Base-by-base conservation (phyloP, 331 rosid genomes). In the Arachis monticola region DNA sequence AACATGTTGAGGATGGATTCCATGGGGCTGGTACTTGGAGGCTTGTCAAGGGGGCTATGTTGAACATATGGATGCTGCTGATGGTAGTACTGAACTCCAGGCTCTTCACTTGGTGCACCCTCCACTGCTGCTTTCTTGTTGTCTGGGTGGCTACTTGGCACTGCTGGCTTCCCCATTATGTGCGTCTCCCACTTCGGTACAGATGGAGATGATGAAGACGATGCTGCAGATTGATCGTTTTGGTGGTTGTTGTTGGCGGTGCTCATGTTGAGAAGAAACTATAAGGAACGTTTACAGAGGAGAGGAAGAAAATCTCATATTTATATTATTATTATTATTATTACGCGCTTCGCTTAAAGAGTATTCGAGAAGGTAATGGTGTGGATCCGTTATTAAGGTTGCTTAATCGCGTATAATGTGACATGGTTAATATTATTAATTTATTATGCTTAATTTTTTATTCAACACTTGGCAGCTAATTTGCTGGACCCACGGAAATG, bases 1-100 rank as follows among this genome's bases (percentile, higher is more conserved):
- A 93, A 88, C 66, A 73, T 76, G 17, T 84, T 82, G 46, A 38
- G 41, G 4, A 38, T 88, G 0, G 94, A 87, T 7, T 89, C 92
- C 70, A 80, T 30, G 22, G 96, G 90, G 50, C 79, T 81, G 12
- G 68, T 74, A 69, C 70, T 67, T 7, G 92, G 41, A 38, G 41
- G 82, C 73, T 80, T 83, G 1, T 84, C 87, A 4, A 81, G 60
- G 0, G 94, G 93, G 35, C 73, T 72, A 76, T 84, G 79, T 5
- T 80, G 82, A 5, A 86, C 60, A 12, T 83, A 86, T 1, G 87
- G 87, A 35, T 80, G 64, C 1, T 2, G 5, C 27, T 67, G 65
- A 50, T 72, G 55, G 45, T 76, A 65, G 1, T 27, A 27, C 30
- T 81, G 75, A 51, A 67, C 48, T 0, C 67, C 89, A 46, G 86